Conservation (phyloP, 2,329 filamentous ascomycete genomes). For the Pochonia chlamydosporia region DNA sequence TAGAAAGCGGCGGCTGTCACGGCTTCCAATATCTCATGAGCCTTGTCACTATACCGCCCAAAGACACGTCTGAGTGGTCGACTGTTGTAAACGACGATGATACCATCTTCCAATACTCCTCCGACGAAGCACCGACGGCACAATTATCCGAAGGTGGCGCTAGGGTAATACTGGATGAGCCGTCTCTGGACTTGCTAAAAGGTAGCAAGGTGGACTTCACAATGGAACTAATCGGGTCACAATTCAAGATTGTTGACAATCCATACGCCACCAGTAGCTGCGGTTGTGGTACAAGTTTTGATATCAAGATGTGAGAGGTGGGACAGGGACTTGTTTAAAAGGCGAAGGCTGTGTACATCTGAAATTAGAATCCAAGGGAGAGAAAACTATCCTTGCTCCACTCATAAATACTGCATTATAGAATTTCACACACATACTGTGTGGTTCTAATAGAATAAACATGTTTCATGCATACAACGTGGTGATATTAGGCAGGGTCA, state of each 20-base stretch:
- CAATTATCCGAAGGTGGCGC: conserved; percentile 35
- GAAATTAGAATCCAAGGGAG: no score
- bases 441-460: no score
- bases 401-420: not conserved
- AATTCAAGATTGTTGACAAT: conserved; percentile 96
- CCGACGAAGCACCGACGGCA: conserved; percentile 34
- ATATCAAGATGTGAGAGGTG: conserved; percentile 62
- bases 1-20: conserved; percentile 92
- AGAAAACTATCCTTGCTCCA: conserved; percentile 2
- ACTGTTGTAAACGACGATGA: conserved; percentile 63
- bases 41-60: conserved; percentile 57
- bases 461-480: no score
- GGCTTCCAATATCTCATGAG: conserved; percentile 98
- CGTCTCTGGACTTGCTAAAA: conserved; percentile 81
- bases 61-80: conserved; percentile 26
- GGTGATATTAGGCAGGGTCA: no score
- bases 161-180: conserved; percentile 84
- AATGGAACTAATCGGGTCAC: conserved; percentile 79
- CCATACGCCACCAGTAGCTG: conserved; percentile 89
- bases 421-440: no score
- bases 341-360: not conserved
- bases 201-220: conserved; percentile 96
- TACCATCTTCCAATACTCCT: conserved; percentile 71
- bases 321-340: not conserved
- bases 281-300: conserved; percentile 96